These are phyloP conservation scores for Chlorella vulgaris DNA, from an alignment of 139 green algal species.

Conservation along the genomic window DNA sequence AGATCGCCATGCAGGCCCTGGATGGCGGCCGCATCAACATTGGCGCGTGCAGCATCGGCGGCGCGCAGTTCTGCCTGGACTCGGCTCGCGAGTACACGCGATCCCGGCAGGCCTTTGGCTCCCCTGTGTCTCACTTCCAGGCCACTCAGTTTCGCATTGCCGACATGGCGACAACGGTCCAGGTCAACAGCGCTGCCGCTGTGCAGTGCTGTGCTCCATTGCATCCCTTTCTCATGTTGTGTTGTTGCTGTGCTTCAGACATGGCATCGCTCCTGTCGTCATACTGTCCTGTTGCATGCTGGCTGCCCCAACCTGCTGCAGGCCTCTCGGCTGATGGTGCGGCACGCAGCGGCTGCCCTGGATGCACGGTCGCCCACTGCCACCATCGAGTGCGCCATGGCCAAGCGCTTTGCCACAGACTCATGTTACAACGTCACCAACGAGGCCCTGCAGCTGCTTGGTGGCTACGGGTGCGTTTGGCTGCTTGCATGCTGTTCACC, in stretches of 20 bases:
- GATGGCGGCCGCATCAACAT: conserved; percentile 89
- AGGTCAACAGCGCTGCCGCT: conserved; percentile 34
- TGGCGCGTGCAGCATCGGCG: conserved; percentile 79
- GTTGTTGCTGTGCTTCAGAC: too few relatives aligned
- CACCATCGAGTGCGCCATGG: conserved; percentile 79
- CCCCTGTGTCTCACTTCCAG: conserved; percentile 63
- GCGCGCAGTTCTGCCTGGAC: conserved; percentile 75
- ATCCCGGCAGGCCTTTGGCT: conserved; percentile 70
- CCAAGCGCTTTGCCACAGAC: conserved; percentile 85
- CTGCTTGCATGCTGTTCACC: not conserved
- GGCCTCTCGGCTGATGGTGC: conserved; percentile 69
- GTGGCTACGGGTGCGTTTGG: conserved; percentile 79
- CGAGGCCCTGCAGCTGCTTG: conserved; percentile 75
- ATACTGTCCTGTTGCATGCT: not conserved
- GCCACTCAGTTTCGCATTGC: conserved; percentile 80
- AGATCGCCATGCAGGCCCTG: conserved; percentile 79
- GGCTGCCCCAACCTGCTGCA: not conserved
- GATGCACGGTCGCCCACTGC: conserved; percentile 47
- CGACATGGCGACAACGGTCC: conserved; percentile 80
- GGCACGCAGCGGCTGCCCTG: conserved; percentile 63
- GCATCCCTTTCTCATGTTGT: too few relatives aligned
- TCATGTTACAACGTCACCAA: conserved; percentile 74
- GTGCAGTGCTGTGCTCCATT: not conserved
- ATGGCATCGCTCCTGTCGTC: too few relatives aligned
- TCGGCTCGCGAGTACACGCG: conserved; percentile 55